Evolutionary conservation across 192 early-diverging fungal genomes (phyloP), one percentile per base, ranked within the genome.

Genomic region (Backusella westeae): DNA sequence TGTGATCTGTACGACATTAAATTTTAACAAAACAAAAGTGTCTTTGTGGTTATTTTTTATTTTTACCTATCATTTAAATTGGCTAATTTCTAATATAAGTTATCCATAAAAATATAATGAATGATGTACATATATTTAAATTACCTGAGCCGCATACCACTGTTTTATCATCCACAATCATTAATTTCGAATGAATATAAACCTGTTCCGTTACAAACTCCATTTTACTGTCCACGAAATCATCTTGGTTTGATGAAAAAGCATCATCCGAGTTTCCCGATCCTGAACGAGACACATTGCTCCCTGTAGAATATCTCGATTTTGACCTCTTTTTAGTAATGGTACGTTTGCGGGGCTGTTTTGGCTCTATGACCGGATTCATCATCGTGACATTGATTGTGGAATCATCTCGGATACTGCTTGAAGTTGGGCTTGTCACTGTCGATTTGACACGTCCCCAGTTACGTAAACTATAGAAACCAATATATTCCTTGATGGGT

Each of bases 151-250:
- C 96, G 80, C 92, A 91, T 29, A 97, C 84, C 49, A 95, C 93
- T 53, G 88, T 89, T 14, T 86, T 88, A 73, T 97, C 96, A 76
- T 97, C 96, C 10, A 95, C 88, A 76, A 97, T 95, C 90, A 97
- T 89, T 46, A 94, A 78, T 77, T 96, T 93, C 71, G 90, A 92
- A 85, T 97, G 95, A 44, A 97, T 90, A 78, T 97, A 97, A 46
- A 97, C 80, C 72, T 92, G 87, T 80, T 96, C 94, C 0, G 94
- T 93, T 1, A 97, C 90, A 79, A 84, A 88, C 14, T 85, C 81
- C 71, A 77, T 65, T 15, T 76, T 67, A 17, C 80, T 72, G 74
- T 81, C 80, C 17, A 44, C 69, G 8, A 74, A n/a, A n/a, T 74
- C 59, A 14, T 67, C 72, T 21, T 72, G 67, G n/a, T 73, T 32